These are phyloP conservation scores for Elsinoe necatrix DNA, from an alignment of 2,329 filamentous ascomycete species.

Conservation along the genomic window DNA sequence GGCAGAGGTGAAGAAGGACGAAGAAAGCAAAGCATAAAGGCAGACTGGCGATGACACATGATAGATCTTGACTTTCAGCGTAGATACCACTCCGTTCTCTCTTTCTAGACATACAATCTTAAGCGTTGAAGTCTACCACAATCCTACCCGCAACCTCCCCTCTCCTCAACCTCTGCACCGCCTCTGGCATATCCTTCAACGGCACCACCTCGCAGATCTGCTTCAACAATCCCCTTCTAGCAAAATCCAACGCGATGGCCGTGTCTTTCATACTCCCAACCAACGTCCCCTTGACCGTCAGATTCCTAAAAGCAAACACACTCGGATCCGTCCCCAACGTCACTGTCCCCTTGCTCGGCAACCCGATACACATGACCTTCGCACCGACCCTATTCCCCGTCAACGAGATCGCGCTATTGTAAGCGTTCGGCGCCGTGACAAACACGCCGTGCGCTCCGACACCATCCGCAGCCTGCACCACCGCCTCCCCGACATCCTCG, in stretches of 20 bases:
- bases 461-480: constrained; percentile 40
- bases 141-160: constrained; percentile 41
- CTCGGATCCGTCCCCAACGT: constrained; percentile 29
- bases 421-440: constrained; percentile 32
- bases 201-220: constrained; percentile 37
- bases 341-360: constrained; percentile 31
- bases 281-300: constrained; percentile 32
- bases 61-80: constrained; percentile 1
- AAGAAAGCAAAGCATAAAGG: constrained; percentile 1
- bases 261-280: constrained; percentile 43
- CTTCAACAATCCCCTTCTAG: constrained; percentile 42
- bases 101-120: not conserved
- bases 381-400: constrained; percentile 42
- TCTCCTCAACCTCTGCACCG: constrained; percentile 37
- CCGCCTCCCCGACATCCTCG: constrained; percentile 33
- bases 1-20: constrained; percentile 5
- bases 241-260: constrained; percentile 41
- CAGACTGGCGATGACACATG: not conserved
- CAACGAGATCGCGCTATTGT: constrained; percentile 35
- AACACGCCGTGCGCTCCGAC: constrained; percentile 40
- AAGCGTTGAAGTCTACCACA: constrained; percentile 40
- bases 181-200: constrained; percentile 37
- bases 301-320: constrained; percentile 29
- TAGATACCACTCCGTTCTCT: constrained; percentile 15
- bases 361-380: constrained; percentile 43